Conservation (phyloP, 495 filamentous ascomycete species). For the Talaromyces borbonicus region DNA sequence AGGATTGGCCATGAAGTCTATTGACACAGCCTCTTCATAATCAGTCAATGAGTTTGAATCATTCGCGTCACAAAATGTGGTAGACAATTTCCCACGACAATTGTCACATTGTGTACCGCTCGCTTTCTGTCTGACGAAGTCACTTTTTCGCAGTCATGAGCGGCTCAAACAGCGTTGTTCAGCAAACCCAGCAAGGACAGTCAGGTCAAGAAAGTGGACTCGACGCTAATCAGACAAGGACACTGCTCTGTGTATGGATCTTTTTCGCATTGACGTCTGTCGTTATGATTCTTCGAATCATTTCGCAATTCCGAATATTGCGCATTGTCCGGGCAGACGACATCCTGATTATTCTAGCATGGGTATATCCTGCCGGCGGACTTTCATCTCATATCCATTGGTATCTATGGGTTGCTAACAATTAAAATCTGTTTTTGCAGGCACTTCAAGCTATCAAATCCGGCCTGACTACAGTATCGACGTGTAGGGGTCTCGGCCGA, state of each 20-base stretch:
- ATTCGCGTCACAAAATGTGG: too few species aligned
- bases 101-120: too few species aligned
- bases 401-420: not conserved
- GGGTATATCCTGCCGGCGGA: not conserved
- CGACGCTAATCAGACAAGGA: not conserved
- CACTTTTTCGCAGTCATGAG: too few species aligned
- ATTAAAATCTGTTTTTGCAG: not conserved
- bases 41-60: too few species aligned
- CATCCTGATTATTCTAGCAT: constrained; percentile 5
- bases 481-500: constrained; percentile 1
- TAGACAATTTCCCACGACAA: too few species aligned
- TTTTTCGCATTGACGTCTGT: not conserved
- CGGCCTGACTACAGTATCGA: not conserved
- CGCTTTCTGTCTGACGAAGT: too few species aligned
- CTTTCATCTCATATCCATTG: not conserved
- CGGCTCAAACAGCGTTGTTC: not conserved
- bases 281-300: constrained; percentile 2
- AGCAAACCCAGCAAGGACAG: too few species aligned
- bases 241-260: not conserved
- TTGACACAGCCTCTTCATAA: too few species aligned
- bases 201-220: constrained; percentile 3
- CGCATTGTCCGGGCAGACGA: not conserved
- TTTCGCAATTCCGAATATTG: not conserved
- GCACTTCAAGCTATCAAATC: not conserved
- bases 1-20: too few species aligned